Evolutionary conservation across 371 early-diverging fungal genomes (phyloP).

Genomic region (Mycotypha africana): DNA sequence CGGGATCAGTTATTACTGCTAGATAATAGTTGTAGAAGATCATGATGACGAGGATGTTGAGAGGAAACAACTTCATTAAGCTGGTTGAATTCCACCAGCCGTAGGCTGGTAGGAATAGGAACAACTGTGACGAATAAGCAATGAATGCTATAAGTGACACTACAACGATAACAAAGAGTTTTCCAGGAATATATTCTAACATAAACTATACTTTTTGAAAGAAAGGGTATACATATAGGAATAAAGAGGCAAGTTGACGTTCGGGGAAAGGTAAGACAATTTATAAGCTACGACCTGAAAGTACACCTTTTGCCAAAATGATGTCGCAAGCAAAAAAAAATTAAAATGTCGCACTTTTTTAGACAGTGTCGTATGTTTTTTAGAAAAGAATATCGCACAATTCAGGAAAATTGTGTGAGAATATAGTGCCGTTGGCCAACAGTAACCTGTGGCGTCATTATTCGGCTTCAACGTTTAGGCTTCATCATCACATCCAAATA

Average conservation of each 20-base stretch:
- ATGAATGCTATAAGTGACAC: constrained; percentile 29
- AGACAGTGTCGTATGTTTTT: no score
- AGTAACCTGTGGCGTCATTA: no score
- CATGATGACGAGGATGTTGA: constrained; percentile 62
- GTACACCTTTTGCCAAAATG: no score
- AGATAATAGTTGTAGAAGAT: constrained; percentile 81
- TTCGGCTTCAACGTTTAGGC: no score
- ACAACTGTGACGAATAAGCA: constrained; percentile 38
- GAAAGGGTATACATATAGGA: background rate
- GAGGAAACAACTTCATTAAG: constrained; percentile 34
- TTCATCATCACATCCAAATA: no score
- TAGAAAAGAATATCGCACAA: no score
- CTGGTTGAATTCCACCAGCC: constrained; percentile 16
- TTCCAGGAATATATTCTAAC: constrained; percentile 40
- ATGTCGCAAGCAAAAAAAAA: no score
- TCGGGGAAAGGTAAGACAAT: no score
- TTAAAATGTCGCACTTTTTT: no score
- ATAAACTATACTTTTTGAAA: constrained; percentile 1
- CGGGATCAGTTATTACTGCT: constrained; percentile 76
- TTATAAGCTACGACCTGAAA: no score
- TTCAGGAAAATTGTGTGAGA: no score
- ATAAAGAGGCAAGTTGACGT: background rate
- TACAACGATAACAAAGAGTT: constrained; percentile 38
- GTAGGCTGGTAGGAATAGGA: constrained; percentile 29
- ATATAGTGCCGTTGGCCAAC: no score